A percentile compares a stretch with the other conserved stretches of the same genome.
phyloP scores from a whole-genome alignment of 257 asterid species.

The Echium plantagineum region DNA sequence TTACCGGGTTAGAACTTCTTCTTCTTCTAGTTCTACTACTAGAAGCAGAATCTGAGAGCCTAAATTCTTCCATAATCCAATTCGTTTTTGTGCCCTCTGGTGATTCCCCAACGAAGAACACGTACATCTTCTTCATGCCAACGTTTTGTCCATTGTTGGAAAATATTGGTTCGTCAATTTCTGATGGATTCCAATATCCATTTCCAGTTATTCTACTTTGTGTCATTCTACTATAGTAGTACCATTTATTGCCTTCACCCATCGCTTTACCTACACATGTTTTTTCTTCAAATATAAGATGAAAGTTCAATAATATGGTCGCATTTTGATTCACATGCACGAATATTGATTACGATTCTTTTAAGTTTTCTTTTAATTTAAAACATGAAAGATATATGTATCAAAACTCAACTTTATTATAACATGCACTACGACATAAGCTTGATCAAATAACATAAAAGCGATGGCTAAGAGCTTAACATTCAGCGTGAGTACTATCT shows the following conservation, averaged over 20 bases:
- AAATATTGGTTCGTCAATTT: constrained; percentile 60
- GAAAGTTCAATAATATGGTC: no score
- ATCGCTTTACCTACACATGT: constrained; percentile 70
- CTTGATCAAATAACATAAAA: no score
- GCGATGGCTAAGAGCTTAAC: no score
- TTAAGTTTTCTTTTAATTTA: no score
- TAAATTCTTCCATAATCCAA: constrained; percentile 86
- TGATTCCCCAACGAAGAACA: constrained; percentile 59
- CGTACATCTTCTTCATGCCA: constrained; percentile 55
- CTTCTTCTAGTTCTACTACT: constrained; percentile 33
- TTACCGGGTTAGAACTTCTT: constrained; percentile 45
- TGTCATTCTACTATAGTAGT: constrained; percentile 79
- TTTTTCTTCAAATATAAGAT: not conserved
- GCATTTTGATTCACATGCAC: no score
- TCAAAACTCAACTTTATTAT: not conserved
- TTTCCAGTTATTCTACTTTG: constrained; percentile 49
- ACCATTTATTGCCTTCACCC: constrained; percentile 89
- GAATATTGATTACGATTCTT: no score
- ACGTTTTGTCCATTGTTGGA: constrained; percentile 34
- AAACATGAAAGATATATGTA: no score
- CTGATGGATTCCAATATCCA: constrained; percentile 70
- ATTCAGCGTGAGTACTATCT: no score
- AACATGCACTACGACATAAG: no score
- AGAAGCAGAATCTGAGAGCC: constrained; percentile 33
- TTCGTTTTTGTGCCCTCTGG: constrained; percentile 48